Base-by-base conservation (phyloP, 805 yeast species). In the Spathaspora boniae region DNA sequence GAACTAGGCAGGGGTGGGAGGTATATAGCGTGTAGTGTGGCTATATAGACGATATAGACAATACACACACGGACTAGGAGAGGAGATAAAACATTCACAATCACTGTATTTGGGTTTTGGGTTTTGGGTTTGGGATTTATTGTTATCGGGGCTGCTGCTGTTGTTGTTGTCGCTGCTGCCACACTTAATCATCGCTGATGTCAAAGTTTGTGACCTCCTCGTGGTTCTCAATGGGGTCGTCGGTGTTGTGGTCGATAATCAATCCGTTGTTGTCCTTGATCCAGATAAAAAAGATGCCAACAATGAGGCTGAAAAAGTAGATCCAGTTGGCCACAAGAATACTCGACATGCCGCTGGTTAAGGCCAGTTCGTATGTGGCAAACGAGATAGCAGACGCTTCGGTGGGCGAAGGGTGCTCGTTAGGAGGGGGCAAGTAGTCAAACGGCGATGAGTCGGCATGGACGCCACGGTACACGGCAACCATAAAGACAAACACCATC, bases 231-330 rank as follows among this genome's bases (percentile, higher is more conserved):
- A 33, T 26, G 11, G 33, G 36, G 26, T 40, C 43, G 21, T 40
- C 34, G 18, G 33, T 45, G 15, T 46, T 33, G 11, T 43, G 43
- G 31, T 58, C 59, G 12, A 54, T 36, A 15, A 54, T 37, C 34
- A 58, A 46, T 7, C 62, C 65, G 37, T 48, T 47, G 39, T 58
- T 58, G 25, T 51, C 54, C 31, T 45, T 56, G 26, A 58, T 47
- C 65, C 65, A 60, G 31, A 58, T 51, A 34, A 38, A 44, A 38
- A 49, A 60, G 11, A 58, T 26, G 18, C 40, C 36, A 11, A 44
- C 33, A 15, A 56, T 38, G 11, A 37, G 18, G 9, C 40, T 8
- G 31, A 50, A 43, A 27, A 41, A 29, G 9, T 35, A 17, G 7
- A 43, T 11, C 30, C 39, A 38, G n/a, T 33, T 25, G 20, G 35